Evolutionary conservation across 768 basidiomycete species (phyloP), one percentile per base, ranked within the genome.

Genomic region (Tulasnella sp.): DNA sequence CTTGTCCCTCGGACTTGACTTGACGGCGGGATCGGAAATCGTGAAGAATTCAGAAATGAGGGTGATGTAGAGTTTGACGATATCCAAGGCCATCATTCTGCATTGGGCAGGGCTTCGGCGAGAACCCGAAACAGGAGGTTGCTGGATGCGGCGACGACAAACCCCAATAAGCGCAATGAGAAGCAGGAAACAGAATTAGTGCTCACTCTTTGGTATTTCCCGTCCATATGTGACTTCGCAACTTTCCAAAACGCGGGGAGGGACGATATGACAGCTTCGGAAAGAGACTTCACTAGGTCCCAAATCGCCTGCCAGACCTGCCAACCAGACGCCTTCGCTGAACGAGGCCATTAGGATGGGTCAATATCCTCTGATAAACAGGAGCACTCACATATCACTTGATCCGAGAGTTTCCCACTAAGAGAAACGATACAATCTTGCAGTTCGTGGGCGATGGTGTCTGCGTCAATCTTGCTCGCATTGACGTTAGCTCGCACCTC

Each of bases 161-260:
- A 49, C 12, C n/a, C n/a, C 55, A 51, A 21, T 67, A 64, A 43
- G n/a, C 19, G 21, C 65, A 63, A 65, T 67, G 46, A n/a, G 11
- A 12, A 48, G 34, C 34, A 8, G 25, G 23, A 36, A 29, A 34
- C 15, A 34, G 46, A 29, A 41, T 9, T 32, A 4, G 21, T 17
- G 23, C 71, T 55, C 53, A 92, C 92, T 77, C 83, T 90, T 68
- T 82, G 84, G 67, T 86, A 92, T 68, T 87, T 91, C 4, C 96
- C 94, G 40, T 96, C 92, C 71, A 93, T 81, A 65, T 92, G 94
- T 21, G 79, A 81, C 68, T 80, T 87, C 2, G 87, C 83, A 46
- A 99, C 86, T 66, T 82, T 85, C 90, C 91, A 94, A 70, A 97
- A 97, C 64, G 79, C 88, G 12, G 94, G 92, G 21, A 99, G 76